phyloP scores from a whole-genome alignment of 2,329 filamentous ascomycete species.

The Albifimbria verrucaria region DNA sequence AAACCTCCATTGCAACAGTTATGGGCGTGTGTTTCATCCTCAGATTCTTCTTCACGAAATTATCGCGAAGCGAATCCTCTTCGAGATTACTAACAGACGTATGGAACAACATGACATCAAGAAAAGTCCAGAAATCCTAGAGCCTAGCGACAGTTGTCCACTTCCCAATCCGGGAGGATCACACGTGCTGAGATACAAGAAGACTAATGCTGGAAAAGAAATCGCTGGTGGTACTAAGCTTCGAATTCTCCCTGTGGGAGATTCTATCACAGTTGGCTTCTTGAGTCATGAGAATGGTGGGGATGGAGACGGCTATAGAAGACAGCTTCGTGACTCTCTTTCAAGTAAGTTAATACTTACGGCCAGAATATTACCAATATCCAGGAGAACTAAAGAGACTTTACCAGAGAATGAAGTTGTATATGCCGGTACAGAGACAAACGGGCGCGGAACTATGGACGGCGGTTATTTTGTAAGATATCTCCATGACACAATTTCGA shows the following conservation, averaged over 20 bases:
- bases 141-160: background rate
- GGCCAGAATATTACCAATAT: background rate
- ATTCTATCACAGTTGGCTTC: slow-evolving; percentile 32
- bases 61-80: slow-evolving; percentile 9
- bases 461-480: slow-evolving; percentile 29
- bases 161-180: background rate
- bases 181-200: background rate
- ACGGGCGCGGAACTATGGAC: slow-evolving; percentile 22
- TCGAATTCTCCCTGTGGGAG: slow-evolving; percentile 31
- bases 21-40: slow-evolving; percentile 11
- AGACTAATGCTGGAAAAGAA: background rate
- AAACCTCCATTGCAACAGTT: slow-evolving; percentile 5
- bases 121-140: background rate
- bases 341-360: slow-evolving; percentile 15
- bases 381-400: background rate
- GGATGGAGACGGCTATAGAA: slow-evolving; percentile 31
- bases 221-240: slow-evolving; percentile 24
- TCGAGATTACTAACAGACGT: slow-evolving; percentile 1
- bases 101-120: background rate
- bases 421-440: slow-evolving; percentile 26
- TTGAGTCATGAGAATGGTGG: slow-evolving; percentile 15
- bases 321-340: slow-evolving; percentile 19
- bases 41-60: slow-evolving; percentile 10
- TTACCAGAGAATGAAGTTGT: slow-evolving; percentile 25
- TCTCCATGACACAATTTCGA: background rate